Base-by-base conservation (phyloP, 352 stramenopile genomes). In the Pythium vanterpoolii region DNA sequence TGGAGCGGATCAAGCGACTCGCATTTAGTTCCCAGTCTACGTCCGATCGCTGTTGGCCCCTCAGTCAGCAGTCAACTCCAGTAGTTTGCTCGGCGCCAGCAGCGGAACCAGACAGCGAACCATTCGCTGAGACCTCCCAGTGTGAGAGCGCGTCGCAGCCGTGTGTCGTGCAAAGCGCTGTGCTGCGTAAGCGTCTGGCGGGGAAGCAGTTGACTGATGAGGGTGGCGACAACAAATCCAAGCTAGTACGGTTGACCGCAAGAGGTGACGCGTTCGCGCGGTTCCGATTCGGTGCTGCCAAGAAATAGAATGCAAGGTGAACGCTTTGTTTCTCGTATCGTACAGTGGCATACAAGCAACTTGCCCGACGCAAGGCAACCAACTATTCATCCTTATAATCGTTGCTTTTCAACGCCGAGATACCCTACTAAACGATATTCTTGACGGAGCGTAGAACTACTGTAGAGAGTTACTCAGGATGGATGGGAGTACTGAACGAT, bases 1-100 rank as follows among this genome's bases (percentile, higher is more conserved):
- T 56, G 24, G 51, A 62, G 11, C 60, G 52, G 9, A 62, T 68
- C 38, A 68, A 62, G 33, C 33, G 46, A 4, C 52, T 57, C 19
- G 53, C 60, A 5, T 62, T 68, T 39, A 53, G 43, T 16, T 44
- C 30, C 10, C 23, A 27, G 24, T 24, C 49, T 6, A 6, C 14
- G 28, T 23, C 23, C 11, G 19, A 10, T 4, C 28, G 5, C 4
- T 21, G 48, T 11, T n/a, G n/a, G n/a, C n/a, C n/a, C n/a, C n/a
- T n/a, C n/a, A n/a, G n/a, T n/a, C n/a, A n/a, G n/a, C 33, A 44
- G 38, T 44, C 38, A 44, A 44, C 38, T 18, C n/a, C 38, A 11
- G n/a, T 19, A 9, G 4, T 3, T 28, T 9, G 13, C 7, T 39
- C 33, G n/a, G n/a, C 40, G 6, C 6, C 40, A 2, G 1, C 40